Percentiles rank a stretch among this genome's conserved stretches.
Conservation (phyloP, 805 yeast genomes). For the Monosporozyma siamensis region DNA sequence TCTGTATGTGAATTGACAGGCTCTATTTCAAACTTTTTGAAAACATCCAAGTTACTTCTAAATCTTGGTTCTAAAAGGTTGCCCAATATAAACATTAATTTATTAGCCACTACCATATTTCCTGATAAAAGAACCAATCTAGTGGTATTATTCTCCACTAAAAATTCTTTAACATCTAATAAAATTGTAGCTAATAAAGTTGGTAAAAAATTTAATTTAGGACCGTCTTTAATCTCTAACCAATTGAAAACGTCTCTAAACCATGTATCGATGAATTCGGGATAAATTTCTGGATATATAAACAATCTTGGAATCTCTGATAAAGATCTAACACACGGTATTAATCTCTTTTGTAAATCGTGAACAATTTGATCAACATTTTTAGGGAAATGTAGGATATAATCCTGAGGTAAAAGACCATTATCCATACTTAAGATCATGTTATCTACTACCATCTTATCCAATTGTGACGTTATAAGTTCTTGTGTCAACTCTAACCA, state of each 20-base stretch:
- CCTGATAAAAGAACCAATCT: slow-evolving; percentile 50
- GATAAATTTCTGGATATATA: slow-evolving; percentile 25
- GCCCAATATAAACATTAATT: slow-evolving; percentile 43
- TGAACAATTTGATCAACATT: slow-evolving; percentile 21
- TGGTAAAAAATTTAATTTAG: slow-evolving; percentile 23
- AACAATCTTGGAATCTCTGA: slow-evolving; percentile 32
- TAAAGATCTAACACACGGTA: slow-evolving; percentile 26
- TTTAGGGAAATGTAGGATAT: slow-evolving; percentile 9
- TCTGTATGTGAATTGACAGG: not conserved
- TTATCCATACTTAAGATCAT: slow-evolving; percentile 1
- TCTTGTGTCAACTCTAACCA: slow-evolving; percentile 26
- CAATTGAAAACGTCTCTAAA: slow-evolving; percentile 33
- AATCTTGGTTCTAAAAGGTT: slow-evolving; percentile 38
- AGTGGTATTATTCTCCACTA: slow-evolving; percentile 29
- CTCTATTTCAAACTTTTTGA: not conserved
- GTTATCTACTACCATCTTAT: not conserved
- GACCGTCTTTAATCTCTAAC: slow-evolving; percentile 37
- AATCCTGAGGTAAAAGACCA: slow-evolving; percentile 1
- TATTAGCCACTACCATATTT: slow-evolving; percentile 52
- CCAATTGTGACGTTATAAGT: slow-evolving; percentile 9
- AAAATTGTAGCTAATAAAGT: slow-evolving; percentile 23
- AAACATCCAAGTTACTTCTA: slow-evolving; percentile 3
- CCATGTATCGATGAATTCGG: slow-evolving; percentile 31
- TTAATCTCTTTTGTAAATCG: slow-evolving; percentile 22
- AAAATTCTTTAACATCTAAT: slow-evolving; percentile 17